Base-by-base conservation (phyloP, 2,329 filamentous ascomycete genomes). In the Botrytis fabae region DNA sequence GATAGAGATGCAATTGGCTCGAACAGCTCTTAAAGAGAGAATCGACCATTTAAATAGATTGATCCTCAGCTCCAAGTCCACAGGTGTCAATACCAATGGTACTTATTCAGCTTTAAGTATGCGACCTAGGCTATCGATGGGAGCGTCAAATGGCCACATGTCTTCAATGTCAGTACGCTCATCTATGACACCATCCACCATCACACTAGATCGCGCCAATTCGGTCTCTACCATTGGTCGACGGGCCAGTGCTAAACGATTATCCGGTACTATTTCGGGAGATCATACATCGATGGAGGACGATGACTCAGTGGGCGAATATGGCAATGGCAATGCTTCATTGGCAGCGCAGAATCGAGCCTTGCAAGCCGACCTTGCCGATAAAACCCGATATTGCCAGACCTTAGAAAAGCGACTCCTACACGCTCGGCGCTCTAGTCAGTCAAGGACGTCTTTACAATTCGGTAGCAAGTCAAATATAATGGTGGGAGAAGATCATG, bases 21-120 rank as follows among this genome's bases (percentile, higher is more conserved):
- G 96, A 60, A 99, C 96, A 0, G 96, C 96, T 0, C 85, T 99
- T 71, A 99, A 98, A 82, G 96, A 99, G 84, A 91, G 96, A 44
- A 99, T 99, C 78, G 95, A 98, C 81, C 96, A 99, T 82, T 86
- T 99, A 64, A 99, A 98, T 83, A 91, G 95, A 65, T 86, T 99
- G 68, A 98, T 99, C 76, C 85, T 99, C 74, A 97, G 94, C 81
- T 98, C 95, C 25, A 98, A 98, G 81, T 98, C 95, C 8, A 92
- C 93, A 9, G 96, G 96, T 8, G 96, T 99, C 72, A 99, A 99
- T 82, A 87, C 86, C 46, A 91, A 91, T 77, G 91, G 92, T 35
- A 90, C 91, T 1, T 90, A 90, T 77, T 93, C 91, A 77, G 88
- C 91, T 2, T 84, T 94, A 75, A 87, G 91, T 73, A 86, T 87